A percentile compares a stretch with the other conserved stretches of the same genome.
These are phyloP conservation scores for Aspergillus homomorphus DNA, from an alignment of 495 filamentous ascomycete genomes.

Conservation along the genomic window DNA sequence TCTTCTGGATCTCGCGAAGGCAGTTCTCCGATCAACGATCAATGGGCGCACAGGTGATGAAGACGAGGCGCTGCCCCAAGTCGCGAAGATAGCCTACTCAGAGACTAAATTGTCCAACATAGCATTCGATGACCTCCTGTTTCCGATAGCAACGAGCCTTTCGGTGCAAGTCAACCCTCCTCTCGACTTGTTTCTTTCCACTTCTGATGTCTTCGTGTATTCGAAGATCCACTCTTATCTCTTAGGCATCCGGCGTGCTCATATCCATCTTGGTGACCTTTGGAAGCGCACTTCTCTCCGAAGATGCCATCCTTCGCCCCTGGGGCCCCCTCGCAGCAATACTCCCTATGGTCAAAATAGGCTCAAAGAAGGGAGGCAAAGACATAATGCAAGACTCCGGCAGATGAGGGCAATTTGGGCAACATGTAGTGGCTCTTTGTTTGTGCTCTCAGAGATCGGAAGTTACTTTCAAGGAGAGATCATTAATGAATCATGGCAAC, in stretches of 20 bases:
- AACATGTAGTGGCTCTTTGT: conserved; percentile 74
- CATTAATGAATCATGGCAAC: conserved; percentile 69
- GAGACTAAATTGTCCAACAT: conserved; percentile 34
- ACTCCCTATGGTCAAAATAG: conserved; percentile 53
- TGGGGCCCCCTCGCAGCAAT: conserved; percentile 59
- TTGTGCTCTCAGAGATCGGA: conserved; percentile 81
- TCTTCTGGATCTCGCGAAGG: conserved; percentile 72
- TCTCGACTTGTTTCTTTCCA: conserved; percentile 79
- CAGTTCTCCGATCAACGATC: conserved; percentile 68
- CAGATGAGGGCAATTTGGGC: conserved; percentile 83
- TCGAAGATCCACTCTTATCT: conserved; percentile 84
- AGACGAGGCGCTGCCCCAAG: conserved; percentile 31
- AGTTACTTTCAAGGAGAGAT: conserved; percentile 89
- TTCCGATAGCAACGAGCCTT: conserved; percentile 70
- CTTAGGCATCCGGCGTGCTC: conserved; percentile 74
- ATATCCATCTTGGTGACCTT: conserved; percentile 73
- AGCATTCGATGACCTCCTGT: conserved; percentile 74
- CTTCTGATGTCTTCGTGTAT: conserved; percentile 71
- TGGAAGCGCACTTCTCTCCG: conserved; percentile 81
- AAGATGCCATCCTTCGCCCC: conserved; percentile 68
- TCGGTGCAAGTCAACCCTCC: conserved; percentile 74
- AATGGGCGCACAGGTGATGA: conserved; percentile 29
- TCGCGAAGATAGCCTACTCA: conserved; percentile 31
- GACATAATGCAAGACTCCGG: conserved; percentile 54
- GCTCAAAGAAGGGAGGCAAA: conserved; percentile 53